Evolutionary conservation across 1,284 basidiomycete genomes (phyloP), one percentile per base, ranked within the genome.

Genomic region (Apiotrichum laibachii): DNA sequence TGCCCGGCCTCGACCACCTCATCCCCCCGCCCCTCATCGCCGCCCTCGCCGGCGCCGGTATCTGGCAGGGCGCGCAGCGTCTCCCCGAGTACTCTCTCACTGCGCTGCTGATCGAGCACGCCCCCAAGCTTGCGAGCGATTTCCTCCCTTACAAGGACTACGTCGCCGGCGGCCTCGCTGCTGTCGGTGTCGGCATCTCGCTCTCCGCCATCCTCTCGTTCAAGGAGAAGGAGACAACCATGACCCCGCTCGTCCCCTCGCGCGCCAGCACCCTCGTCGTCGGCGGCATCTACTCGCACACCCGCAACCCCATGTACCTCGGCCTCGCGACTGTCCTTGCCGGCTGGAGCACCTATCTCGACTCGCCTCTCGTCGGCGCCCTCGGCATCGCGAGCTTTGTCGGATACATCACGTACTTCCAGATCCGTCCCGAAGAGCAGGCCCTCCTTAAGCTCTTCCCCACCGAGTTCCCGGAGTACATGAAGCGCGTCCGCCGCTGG

Each of bases 291-390:
- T 59, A 43, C 48, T 26, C 16, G 13, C 7, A 26, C 56, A 52
- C 56, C 22, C 56, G 56, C 50, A 59, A 54, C 57, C 53, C 57
- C 9, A 55, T 55, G 52, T 51, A 54, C 49, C 53, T 54, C 44
- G 33, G 34, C 26, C 39, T 51, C 16, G 53, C 37, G 26, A 33
- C 37, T 10, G 10, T 45, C 21, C 49, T 51, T n/a, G n/a, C 47
- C 35, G 57, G 53, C 11, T 54, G 53, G 57, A 50, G 43, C 43
- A 42, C 39, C 39, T 59, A 44, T 21, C 43, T 51, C 43, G 33
- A 47, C 6, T n/a, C 42, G 1, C 48, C 57, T 2, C n/a, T 56
- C 26, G 46, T 48, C 13, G 55, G 55, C 16, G 43, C 33, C 1
- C 33, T 26, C 42, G 49, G 49, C 43, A n/a, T 57, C 37, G 50